Conservation (phyloP, 805 yeast species). For the Candida oleophila region DNA sequence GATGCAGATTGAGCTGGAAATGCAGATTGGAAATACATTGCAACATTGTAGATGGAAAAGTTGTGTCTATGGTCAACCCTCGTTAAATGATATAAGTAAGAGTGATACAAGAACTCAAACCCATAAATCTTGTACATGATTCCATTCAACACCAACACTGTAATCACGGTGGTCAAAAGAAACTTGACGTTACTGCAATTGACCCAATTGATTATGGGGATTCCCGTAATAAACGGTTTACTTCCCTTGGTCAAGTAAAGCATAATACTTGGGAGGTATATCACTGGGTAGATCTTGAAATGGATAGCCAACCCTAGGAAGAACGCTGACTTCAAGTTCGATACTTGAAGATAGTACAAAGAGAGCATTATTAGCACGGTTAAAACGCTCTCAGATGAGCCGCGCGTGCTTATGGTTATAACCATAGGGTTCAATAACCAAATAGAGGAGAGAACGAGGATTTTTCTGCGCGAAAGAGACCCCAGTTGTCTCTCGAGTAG, state of each 20-base stretch:
- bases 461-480: constrained; percentile 16
- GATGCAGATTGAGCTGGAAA: constrained; percentile 3
- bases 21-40: constrained; percentile 62
- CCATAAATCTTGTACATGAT: constrained; percentile 74
- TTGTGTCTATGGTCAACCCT: constrained; percentile 94
- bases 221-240: constrained; percentile 11
- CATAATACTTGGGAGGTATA: constrained; percentile 75
- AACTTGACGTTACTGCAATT: constrained; percentile 33
- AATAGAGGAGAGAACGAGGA: constrained; percentile 50
- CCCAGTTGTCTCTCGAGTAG: constrained; percentile 27
- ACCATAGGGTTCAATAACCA: constrained; percentile 98
- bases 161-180: constrained; percentile 30
- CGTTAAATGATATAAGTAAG: constrained; percentile 79
- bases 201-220: constrained; percentile 36
- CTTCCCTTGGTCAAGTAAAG: constrained; percentile 35
- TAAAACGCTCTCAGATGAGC: constrained; percentile 87
- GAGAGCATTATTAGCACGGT: constrained; percentile 71
- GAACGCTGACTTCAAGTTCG: constrained; percentile 27
- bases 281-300: constrained; percentile 88
- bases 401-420: constrained; percentile 86
- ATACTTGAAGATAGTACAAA: constrained; percentile 40
- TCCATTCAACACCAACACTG: constrained; percentile 49
- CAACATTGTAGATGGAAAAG: constrained; percentile 81
- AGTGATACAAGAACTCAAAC: constrained; percentile 66
- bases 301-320: constrained; percentile 80